Evolutionary conservation across 208 protist species (phyloP).

Genomic region (Trypanosoma congolense): DNA sequence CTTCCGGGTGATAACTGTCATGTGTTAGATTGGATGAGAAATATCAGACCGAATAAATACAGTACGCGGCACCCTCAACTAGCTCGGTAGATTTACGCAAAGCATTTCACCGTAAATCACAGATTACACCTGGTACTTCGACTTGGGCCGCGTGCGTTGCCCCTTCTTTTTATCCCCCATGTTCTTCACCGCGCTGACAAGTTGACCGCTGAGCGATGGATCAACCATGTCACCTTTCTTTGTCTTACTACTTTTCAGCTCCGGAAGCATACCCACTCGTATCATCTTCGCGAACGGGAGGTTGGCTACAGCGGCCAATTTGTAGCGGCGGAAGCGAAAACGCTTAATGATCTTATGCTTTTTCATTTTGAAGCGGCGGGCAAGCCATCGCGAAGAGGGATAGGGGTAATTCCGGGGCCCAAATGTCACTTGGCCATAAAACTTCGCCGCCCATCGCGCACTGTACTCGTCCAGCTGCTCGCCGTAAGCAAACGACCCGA

Average conservation of each 20-base stretch:
- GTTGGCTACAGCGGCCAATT: slow-evolving; percentile 85
- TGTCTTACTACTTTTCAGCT: slow-evolving; percentile 86
- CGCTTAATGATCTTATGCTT: slow-evolving; percentile 87
- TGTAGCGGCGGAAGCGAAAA: slow-evolving; percentile 87
- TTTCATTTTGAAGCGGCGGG: slow-evolving; percentile 87
- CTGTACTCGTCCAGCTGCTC: slow-evolving; percentile 34
- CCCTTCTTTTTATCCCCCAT: slow-evolving; percentile 53
- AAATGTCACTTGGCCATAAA: slow-evolving; percentile 84
- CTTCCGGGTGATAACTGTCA: too few species aligned
- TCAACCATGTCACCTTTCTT: slow-evolving; percentile 81
- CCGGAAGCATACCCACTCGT: slow-evolving; percentile 88
- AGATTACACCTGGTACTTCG: slow-evolving; percentile 87
- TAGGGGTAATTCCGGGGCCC: slow-evolving; percentile 84
- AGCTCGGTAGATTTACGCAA: too few species aligned
- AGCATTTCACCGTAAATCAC: slow-evolving; percentile 6
- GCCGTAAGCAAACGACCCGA: slow-evolving; percentile 7
- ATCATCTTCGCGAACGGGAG: slow-evolving; percentile 89
- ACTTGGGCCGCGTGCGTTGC: slow-evolving; percentile 68
- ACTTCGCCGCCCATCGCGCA: slow-evolving; percentile 79
- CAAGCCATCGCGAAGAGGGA: slow-evolving; percentile 79
- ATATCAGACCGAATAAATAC: too few species aligned
- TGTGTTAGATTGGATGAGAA: too few species aligned
- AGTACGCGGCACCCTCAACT: too few species aligned
- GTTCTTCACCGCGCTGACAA: slow-evolving; percentile 49
- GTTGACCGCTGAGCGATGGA: slow-evolving; percentile 53